Conservation (phyloP, 768 basidiomycete genomes). For the Suillus tomentosus region DNA sequence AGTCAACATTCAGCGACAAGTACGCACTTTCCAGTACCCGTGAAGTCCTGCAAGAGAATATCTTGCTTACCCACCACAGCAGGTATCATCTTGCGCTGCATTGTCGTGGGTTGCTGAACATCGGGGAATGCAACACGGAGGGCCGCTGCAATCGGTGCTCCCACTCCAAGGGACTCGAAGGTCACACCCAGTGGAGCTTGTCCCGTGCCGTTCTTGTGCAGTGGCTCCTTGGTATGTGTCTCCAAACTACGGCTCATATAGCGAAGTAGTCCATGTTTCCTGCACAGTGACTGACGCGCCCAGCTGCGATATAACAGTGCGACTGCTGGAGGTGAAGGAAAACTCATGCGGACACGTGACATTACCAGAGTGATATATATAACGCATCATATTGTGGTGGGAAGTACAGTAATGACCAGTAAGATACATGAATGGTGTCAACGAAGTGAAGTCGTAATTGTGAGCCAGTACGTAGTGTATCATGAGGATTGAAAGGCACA, state of each 20-base stretch:
- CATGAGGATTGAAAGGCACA: slow-evolving; percentile 32
- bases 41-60: slow-evolving; percentile 65
- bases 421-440: slow-evolving; percentile 18
- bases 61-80: slow-evolving; percentile 59
- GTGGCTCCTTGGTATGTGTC: slow-evolving; percentile 17
- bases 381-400: background rate
- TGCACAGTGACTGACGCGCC: slow-evolving; percentile 23
- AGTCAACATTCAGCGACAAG: background rate
- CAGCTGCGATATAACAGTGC: slow-evolving; percentile 8
- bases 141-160: slow-evolving; percentile 47
- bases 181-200: slow-evolving; percentile 17
- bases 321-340: slow-evolving; percentile 19
- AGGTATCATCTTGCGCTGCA: slow-evolving; percentile 62
- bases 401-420: slow-evolving; percentile 12
- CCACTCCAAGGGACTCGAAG: slow-evolving; percentile 58
- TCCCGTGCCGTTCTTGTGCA: slow-evolving; percentile 7
- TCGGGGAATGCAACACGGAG: slow-evolving; percentile 63
- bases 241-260: slow-evolving; percentile 29
- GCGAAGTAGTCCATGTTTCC: slow-evolving; percentile 24
- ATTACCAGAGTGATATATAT: background rate
- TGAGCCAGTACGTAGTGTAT: slow-evolving; percentile 12
- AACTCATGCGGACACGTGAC: slow-evolving; percentile 31
- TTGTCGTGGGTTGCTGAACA: slow-evolving; percentile 56
- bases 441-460: slow-evolving; percentile 10
- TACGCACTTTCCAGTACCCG: slow-evolving; percentile 81